Evolutionary conservation across 2,329 filamentous ascomycete species (phyloP), one percentile per base, ranked within the genome.

Genomic region (Botrytis fabae): DNA sequence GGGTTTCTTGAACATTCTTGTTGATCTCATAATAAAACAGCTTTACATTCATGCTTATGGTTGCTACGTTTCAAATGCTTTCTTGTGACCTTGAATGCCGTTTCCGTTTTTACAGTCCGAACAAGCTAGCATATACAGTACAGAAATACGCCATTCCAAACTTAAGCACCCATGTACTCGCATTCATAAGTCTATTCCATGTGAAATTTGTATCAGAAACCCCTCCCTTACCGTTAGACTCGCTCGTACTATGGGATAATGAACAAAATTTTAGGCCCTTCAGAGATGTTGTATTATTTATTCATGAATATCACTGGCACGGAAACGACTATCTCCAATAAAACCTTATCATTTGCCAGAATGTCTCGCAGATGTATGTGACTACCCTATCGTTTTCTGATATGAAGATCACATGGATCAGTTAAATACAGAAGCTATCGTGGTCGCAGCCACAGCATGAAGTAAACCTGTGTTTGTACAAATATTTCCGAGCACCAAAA

Each of bases 1-100:
- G 0, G 4, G 22, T 18, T 0, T 42, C 18, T 57, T 20, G 16
- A 44, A 16, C 1, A 16, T 1, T 16, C 18, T 4, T 22, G 10
- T 68, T 25, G 18, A 32, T 9, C 32, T 44, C 3, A n/a, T 32
- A 32, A 14, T 16, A 6, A 32, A 10, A 9, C 0, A 54, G 14
- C 9, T 25, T 40, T 28, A 1, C 10, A 38, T 32, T 40, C 28
- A 7, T 51, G 12, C 4, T 18, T 54, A 9, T 40, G 14, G 4
- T 40, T 28, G 22, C 16, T 54, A 10, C 32, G 51, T 8, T 65
- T 25, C 8, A 9, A 10, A n/a, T 1, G 4, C 4, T 32, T 12
- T 65, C 35, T 35, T 38, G 20, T 38, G 28, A 65, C 18, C 7
- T 8, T 38, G 14, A 51, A 32, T n/a, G 7, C 2, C 12, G 32